Conservation (phyloP, 2,329 filamentous ascomycete genomes). For the Paramyrothecium roridum region DNA sequence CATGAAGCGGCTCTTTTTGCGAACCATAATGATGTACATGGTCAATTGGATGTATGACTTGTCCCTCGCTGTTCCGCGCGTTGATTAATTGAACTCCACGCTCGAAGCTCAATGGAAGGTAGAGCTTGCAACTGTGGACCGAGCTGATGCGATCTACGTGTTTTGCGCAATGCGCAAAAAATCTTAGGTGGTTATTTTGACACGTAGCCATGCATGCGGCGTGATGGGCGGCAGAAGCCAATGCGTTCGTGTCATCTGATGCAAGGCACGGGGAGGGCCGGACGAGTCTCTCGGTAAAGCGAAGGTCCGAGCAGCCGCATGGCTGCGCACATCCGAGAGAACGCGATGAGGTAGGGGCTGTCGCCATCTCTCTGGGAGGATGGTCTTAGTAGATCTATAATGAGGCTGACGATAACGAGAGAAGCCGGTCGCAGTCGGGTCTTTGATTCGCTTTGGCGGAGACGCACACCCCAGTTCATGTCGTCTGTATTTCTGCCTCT, state of each 20-base stretch:
- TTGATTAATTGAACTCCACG: no score
- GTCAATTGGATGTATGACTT: neutral
- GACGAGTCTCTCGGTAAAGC: no score
- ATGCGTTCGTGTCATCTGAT: no score
- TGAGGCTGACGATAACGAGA: neutral
- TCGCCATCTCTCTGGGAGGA: neutral
- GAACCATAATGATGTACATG: neutral
- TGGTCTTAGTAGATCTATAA: neutral
- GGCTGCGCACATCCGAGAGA: neutral
- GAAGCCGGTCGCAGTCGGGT: neutral
- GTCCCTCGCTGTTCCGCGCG: no score
- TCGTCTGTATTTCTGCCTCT: neutral
- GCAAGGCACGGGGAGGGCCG: no score
- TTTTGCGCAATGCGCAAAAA: neutral
- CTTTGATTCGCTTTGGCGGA: neutral
- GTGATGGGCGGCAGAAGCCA: neutral
- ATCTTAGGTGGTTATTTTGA: neutral
- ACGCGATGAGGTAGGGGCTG: neutral
- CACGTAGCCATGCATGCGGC: neutral
- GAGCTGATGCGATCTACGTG: neutral
- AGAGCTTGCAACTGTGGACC: no score
- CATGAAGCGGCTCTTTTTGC: no score
- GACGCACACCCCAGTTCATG: neutral
- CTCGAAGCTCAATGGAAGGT: no score
- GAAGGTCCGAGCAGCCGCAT: no score